phyloP scores from a whole-genome alignment of 1,284 basidiomycete genomes.

The Cystobasidium slooffiae region DNA sequence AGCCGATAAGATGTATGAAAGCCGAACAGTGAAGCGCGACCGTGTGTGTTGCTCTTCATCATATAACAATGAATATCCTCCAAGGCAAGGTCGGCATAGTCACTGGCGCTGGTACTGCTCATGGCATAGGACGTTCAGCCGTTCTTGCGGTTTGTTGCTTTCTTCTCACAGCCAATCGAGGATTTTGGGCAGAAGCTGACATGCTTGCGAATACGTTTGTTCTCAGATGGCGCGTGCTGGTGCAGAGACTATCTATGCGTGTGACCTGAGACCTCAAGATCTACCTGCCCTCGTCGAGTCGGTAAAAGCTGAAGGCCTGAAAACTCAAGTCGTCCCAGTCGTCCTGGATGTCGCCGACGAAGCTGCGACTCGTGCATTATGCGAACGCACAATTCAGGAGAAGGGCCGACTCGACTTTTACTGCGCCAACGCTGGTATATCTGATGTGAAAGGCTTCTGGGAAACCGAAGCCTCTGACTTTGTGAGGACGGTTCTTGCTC shows the following conservation, averaged over 20 bases:
- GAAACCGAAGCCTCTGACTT: slow-evolving; percentile 27
- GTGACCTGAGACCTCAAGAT: slow-evolving; percentile 27
- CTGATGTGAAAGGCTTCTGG: slow-evolving; percentile 39
- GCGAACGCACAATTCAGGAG: slow-evolving; percentile 31
- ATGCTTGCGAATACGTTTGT: background rate
- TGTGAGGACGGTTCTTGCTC: slow-evolving; percentile 7
- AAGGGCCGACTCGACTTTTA: slow-evolving; percentile 29
- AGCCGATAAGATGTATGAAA: too few species aligned
- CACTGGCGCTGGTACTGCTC: slow-evolving; percentile 31
- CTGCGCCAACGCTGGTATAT: slow-evolving; percentile 35
- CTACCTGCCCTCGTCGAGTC: slow-evolving; percentile 1
- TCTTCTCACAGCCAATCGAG: background rate
- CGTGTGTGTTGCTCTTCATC: background rate
- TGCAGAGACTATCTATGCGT: slow-evolving; percentile 31
- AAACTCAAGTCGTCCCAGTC: slow-evolving; percentile 24
- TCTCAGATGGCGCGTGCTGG: slow-evolving; percentile 29
- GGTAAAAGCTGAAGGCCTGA: slow-evolving; percentile 10
- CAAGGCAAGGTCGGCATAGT: slow-evolving; percentile 32
- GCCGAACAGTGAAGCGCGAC: background rate
- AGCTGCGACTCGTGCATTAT: slow-evolving; percentile 12
- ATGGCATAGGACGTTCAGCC: slow-evolving; percentile 25
- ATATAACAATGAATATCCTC: background rate
- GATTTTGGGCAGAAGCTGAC: background rate
- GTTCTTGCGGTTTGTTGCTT: slow-evolving; percentile 16
- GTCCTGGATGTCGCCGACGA: slow-evolving; percentile 32